phyloP scores from a whole-genome alignment of 2,329 filamentous ascomycete genomes.

The Nigrograna mackinnonii region DNA sequence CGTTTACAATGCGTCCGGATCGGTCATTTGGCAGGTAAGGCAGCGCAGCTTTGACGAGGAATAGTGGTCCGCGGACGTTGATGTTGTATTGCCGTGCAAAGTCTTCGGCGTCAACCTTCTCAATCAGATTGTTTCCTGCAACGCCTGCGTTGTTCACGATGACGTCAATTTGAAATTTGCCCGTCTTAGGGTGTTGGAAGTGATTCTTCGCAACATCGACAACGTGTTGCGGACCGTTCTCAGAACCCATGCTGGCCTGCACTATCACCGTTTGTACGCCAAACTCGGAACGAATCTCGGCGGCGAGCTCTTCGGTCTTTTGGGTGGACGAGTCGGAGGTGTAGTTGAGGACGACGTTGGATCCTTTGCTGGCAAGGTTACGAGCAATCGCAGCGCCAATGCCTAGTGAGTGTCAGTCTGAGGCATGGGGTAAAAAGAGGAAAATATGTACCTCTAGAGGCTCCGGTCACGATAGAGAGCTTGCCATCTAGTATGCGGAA shows the following conservation, averaged over 20 bases:
- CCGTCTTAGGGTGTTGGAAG: constrained; percentile 58
- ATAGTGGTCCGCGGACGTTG: constrained; percentile 80
- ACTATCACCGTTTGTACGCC: constrained; percentile 64
- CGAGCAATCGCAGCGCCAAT: constrained; percentile 71
- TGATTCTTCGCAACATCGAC: constrained; percentile 62
- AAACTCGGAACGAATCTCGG: constrained; percentile 60
- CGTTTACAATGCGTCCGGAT: constrained; percentile 65
- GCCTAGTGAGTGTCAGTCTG: constrained; percentile 55
- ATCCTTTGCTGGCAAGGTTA: constrained; percentile 74
- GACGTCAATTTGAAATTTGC: constrained; percentile 74
- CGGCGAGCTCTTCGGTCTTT: constrained; percentile 57
- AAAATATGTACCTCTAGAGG: constrained; percentile 76
- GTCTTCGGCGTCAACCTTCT: constrained; percentile 65
- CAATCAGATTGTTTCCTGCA: constrained; percentile 64
- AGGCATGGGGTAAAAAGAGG: no score
- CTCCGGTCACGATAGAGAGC: constrained; percentile 78
- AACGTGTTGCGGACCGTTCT: constrained; percentile 63
- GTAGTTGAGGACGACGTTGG: constrained; percentile 71
- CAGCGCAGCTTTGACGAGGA: constrained; percentile 73
- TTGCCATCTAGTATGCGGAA: constrained; percentile 64
- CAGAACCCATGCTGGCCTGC: constrained; percentile 71
- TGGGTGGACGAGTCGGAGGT: constrained; percentile 64
- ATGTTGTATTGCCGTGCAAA: constrained; percentile 75
- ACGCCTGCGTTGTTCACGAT: constrained; percentile 85
- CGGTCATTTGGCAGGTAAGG: constrained; percentile 72